A percentile compares a stretch with the other conserved stretches of the same genome.
Evolutionary conservation across 2,329 filamentous ascomycete species (phyloP).

Genomic region (Ophiognomonia clavigignenti-juglandacearum): DNA sequence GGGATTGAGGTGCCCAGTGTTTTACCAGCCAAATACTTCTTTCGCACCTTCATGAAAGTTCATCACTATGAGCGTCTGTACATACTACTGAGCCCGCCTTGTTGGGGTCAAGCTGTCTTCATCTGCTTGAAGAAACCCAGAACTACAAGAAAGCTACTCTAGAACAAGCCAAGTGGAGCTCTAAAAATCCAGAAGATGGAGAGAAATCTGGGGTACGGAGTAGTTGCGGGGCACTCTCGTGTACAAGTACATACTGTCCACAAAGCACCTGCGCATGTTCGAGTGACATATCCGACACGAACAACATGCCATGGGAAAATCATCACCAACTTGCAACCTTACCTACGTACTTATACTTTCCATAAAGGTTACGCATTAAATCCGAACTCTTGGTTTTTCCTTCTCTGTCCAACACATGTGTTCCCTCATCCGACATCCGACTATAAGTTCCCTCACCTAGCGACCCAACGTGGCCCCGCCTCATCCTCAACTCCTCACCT

Average conservation of each 20-base stretch:
- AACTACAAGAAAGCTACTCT: too few species aligned
- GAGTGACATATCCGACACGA: conserved; percentile 2
- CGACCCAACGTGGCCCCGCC: not conserved
- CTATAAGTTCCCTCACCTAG: not conserved
- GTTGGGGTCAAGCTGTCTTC: not conserved
- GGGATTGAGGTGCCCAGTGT: too few species aligned
- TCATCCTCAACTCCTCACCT: not conserved
- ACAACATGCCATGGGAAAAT: not conserved
- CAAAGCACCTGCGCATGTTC: not conserved
- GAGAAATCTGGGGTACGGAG: conserved; percentile 3
- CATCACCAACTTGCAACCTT: not conserved
- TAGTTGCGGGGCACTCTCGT: not conserved
- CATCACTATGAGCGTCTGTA: too few species aligned
- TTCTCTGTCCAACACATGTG: not conserved
- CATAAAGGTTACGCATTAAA: not conserved
- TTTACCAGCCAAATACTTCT: too few species aligned
- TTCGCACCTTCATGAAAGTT: too few species aligned
- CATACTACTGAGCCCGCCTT: not conserved
- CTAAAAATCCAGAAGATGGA: not conserved
- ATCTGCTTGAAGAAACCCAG: too few species aligned
- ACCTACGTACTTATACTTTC: not conserved
- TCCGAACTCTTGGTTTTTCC: not conserved
- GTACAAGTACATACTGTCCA: not conserved
- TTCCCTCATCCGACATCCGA: not conserved
- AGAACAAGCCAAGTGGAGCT: too few species aligned